Percentiles rank a stretch among this genome's conserved stretches.
These are phyloP conservation scores for Globisporangium iwayamae DNA, from an alignment of 352 stramenopile genomes.

Conservation along the genomic window DNA sequence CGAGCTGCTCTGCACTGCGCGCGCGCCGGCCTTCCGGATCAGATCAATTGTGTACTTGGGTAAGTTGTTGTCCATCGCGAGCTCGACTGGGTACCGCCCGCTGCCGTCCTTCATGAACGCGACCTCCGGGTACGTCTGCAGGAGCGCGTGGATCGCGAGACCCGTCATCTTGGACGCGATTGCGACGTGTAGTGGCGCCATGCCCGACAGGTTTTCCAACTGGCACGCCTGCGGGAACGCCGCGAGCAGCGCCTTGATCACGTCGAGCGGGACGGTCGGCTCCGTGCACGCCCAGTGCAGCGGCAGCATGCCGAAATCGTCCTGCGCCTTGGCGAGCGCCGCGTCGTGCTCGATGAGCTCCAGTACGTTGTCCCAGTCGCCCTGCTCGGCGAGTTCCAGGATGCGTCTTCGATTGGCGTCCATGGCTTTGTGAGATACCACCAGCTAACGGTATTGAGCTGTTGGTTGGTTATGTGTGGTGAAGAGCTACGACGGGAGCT, in stretches of 20 bases:
- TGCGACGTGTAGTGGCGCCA: conserved; percentile 80
- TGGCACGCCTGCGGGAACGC: conserved; percentile 55
- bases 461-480: neutral
- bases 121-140: conserved; percentile 24
- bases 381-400: conserved; percentile 55
- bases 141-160: conserved; percentile 52
- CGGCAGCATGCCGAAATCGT: conserved; percentile 83
- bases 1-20: conserved; percentile 28
- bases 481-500: neutral
- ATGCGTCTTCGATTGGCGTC: conserved; percentile 39
- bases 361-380: conserved; percentile 58
- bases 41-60: conserved; percentile 70
- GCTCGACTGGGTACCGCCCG: conserved; percentile 55
- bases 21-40: conserved; percentile 55
- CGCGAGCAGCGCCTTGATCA: conserved; percentile 38
- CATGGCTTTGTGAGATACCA: conserved; percentile 29
- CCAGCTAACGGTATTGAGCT: neutral
- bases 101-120: conserved; percentile 53
- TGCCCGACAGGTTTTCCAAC: conserved; percentile 72
- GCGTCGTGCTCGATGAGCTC: conserved; percentile 33
- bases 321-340: conserved; percentile 54
- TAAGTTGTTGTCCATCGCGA: conserved; percentile 55
- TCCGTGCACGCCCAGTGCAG: conserved; percentile 84
- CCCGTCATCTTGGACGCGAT: conserved; percentile 64
- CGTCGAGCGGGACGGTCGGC: conserved; percentile 37